Evolutionary conservation across 305 asterid species (phyloP), one percentile per base, ranked within the genome.

Genomic region (Withania somnifera): DNA sequence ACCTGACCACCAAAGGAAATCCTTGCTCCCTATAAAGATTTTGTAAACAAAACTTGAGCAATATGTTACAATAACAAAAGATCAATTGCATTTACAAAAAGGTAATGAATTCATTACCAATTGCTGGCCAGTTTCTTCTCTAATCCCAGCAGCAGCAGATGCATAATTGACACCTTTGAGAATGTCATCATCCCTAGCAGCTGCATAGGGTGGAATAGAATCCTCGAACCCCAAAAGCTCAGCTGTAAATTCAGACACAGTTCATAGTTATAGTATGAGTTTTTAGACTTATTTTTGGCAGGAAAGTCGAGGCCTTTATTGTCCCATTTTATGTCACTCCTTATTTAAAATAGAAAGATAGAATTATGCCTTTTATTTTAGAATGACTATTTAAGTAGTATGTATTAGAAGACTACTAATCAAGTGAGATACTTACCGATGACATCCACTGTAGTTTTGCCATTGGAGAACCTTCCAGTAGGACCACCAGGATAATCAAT

Each of bases 101-200:
- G n/a, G n/a, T n/a, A n/a, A 15, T 14, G 13, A 30, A 45, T 1
- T 38, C 6, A 36, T 20, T 0, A 89, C 97, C 95, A 94, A 75
- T 87, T 94, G 97, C 50, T 57, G 91, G 80, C 97, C 97, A 26
- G 97, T 93, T 89, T 94, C 98, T 2, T 84, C 78, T 86, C 97
- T 84, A 30, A 94, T 91, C 53, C 97, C 97, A 3, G 94, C 97
- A 0, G 95, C 97, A 1, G 97, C 98, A 0, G 98, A 94, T 17
- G 97, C 98, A 73, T 87, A 91, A 86, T 94, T 94, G 24, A 91
- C 94, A 76, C 97, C 97, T 57, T 79, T 83, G 24, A 93, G 95
- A 80, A 94, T 86, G 50, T 88, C 84, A 77, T 80, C 88, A 54
- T 90, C 95, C 2, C 91, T 78, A 2, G 92, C 97, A 24, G 58